phyloP scores from a whole-genome alignment of 495 filamentous ascomycete species.

The Podospora comata region DNA sequence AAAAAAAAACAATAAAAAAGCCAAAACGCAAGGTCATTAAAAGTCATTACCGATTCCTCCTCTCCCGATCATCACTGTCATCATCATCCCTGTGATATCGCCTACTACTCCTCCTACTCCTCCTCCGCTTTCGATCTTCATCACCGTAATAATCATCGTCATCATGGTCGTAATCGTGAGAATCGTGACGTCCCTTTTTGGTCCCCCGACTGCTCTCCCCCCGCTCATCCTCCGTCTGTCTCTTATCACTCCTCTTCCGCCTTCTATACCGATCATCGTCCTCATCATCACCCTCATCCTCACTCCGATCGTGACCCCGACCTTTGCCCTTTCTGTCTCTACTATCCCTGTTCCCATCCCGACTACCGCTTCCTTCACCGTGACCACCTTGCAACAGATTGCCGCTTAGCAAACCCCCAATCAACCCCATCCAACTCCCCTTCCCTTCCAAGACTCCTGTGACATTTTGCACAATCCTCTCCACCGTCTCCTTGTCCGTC shows the following conservation, averaged over 20 bases:
- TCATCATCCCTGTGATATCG: background rate
- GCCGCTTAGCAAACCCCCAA: slow-evolving; percentile 30
- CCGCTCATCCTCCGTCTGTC: slow-evolving; percentile 6
- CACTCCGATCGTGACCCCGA: background rate
- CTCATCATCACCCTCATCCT: slow-evolving; percentile 7
- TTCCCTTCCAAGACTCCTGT: slow-evolving; percentile 35
- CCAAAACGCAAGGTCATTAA: slow-evolving; percentile 22
- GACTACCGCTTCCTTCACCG: slow-evolving; percentile 4
- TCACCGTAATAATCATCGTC: slow-evolving; percentile 23
- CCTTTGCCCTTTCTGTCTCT: background rate
- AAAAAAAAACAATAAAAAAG: slow-evolving; percentile 9
- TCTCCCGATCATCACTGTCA: slow-evolving; percentile 5
- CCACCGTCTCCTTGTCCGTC: slow-evolving; percentile 33
- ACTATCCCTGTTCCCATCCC: slow-evolving; percentile 10
- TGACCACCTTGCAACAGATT: slow-evolving; percentile 22
- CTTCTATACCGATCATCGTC: background rate
- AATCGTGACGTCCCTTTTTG: slow-evolving; percentile 20
- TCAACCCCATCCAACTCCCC: slow-evolving; percentile 29
- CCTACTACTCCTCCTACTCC: slow-evolving; percentile 9
- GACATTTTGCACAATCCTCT: slow-evolving; percentile 32
- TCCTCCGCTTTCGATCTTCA: slow-evolving; percentile 19
- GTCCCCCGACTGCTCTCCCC: slow-evolving; percentile 20
- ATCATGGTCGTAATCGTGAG: slow-evolving; percentile 14
- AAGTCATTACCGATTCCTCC: slow-evolving; percentile 15
- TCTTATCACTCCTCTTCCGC: slow-evolving; percentile 4